Evolutionary conservation across 805 yeast species (phyloP), one percentile per base, ranked within the genome.

Genomic region (Saturnispora mendoncae): DNA sequence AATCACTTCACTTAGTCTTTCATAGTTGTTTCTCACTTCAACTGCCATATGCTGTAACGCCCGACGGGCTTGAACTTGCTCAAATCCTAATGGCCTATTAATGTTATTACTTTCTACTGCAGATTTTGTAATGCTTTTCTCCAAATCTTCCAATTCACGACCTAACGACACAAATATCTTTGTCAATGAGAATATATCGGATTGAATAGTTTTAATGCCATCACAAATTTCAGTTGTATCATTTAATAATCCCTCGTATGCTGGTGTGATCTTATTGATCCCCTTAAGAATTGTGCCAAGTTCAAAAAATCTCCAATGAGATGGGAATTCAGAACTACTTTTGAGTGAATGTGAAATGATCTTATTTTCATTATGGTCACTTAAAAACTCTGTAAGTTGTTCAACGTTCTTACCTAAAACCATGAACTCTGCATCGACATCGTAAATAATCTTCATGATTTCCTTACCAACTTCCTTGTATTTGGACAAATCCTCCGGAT

Each of bases 241-340:
- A 3, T 7, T 20, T 3, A 12, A 7, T 7, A 43, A 14, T 18
- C 15, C 33, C 3, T 25, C 17, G 12, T 32, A 31, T n/a, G 32
- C 25, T 14, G 36, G 36, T 4, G 24, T 17, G 4, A 42, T 25
- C 25, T 26, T 42, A 3, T 41, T 42, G 7, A 50, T 46, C 15
- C 46, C 38, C 17, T 42, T 31, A 2, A 40, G 36, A 33, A 62
- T 38, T 5, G 52, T 51, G 2, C 39, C 43, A 5, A 48, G 52
- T 41, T 62, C 65, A 39, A 43, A 33, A 12, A 62, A 42, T 42
- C 59, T 57, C 66, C 66, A 61, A 23, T 40, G 49, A 1, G 47
- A 38, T 2, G 60, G 58, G 32, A 44, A 54, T 10, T 43, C 40
- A 4, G 57, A 33, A 2, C 60, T 51, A 3, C 36, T 40, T 17